Conservation (phyloP, 208 protist genomes). For the Acanthamoeba sp. region DNA sequence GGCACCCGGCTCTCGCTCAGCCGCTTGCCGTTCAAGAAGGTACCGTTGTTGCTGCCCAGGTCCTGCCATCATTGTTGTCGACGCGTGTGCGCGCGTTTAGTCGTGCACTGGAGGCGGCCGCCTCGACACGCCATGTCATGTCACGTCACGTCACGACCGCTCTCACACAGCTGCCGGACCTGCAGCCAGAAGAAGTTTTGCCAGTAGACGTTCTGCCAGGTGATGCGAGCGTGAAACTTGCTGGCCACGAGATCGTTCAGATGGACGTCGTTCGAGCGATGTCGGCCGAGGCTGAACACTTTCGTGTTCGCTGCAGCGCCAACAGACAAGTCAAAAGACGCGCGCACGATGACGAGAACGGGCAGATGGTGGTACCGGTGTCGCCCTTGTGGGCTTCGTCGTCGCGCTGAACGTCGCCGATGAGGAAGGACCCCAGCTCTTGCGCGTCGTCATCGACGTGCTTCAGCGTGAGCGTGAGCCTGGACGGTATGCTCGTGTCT, state of each 20-base stretch:
- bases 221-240: slow-evolving; percentile 59
- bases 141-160: too few species aligned
- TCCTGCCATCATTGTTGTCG: too few species aligned
- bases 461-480: neutral
- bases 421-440: slow-evolving; percentile 21
- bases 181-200: slow-evolving; percentile 62
- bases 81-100: too few species aligned
- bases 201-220: slow-evolving; percentile 62
- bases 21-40: slow-evolving; percentile 48
- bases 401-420: neutral
- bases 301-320: neutral
- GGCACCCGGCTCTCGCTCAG: slow-evolving; percentile 40
- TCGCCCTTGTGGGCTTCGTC: slow-evolving; percentile 27
- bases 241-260: slow-evolving; percentile 46
- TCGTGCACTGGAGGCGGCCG: too few species aligned
- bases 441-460: neutral
- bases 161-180: too few species aligned
- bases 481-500: neutral
- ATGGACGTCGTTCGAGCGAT: slow-evolving; percentile 32
- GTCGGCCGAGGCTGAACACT: slow-evolving; percentile 21
- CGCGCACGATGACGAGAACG: neutral
- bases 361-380: neutral
- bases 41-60: slow-evolving; percentile 56
- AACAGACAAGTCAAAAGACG: too few species aligned
- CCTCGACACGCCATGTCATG: too few species aligned